Evolutionary conservation across 2,329 filamentous ascomycete species (phyloP).

Genomic region (Rhynchosporium agropyri): DNA sequence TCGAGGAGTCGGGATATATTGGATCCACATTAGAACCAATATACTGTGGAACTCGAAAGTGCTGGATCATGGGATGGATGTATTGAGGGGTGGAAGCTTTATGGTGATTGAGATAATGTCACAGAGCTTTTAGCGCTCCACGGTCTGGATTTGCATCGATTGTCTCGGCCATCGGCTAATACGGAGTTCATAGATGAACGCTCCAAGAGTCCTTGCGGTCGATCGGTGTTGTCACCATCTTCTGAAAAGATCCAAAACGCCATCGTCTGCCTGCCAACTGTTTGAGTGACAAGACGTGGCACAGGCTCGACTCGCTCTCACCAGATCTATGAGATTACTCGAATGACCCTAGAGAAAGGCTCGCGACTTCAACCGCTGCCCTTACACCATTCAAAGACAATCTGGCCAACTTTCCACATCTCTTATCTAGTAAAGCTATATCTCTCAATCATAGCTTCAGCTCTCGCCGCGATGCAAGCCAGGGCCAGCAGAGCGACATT

Average conservation of each 20-base stretch:
- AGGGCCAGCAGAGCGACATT: constrained; percentile 48
- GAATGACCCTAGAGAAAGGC: constrained; percentile 51
- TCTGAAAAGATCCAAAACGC: constrained; percentile 55
- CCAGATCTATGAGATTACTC: constrained; percentile 57
- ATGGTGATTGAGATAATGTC: constrained; percentile 62
- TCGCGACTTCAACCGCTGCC: constrained; percentile 49
- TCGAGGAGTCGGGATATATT: constrained; percentile 52
- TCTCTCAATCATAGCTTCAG: constrained; percentile 55
- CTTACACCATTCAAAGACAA: constrained; percentile 44
- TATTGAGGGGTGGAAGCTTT: constrained; percentile 49
- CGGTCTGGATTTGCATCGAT: background rate
- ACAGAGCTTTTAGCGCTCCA: constrained; percentile 50
- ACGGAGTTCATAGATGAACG: constrained; percentile 46
- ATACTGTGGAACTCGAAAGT: constrained; percentile 43
- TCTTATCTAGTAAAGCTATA: constrained; percentile 58
- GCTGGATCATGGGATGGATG: constrained; percentile 39
- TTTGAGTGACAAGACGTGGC: constrained; percentile 61
- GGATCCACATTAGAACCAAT: constrained; percentile 53
- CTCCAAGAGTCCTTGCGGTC: constrained; percentile 69
- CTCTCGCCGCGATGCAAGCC: constrained; percentile 40
- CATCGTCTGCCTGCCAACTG: constrained; percentile 64
- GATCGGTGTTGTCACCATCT: constrained; percentile 55
- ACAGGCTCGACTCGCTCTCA: constrained; percentile 55
- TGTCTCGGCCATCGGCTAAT: background rate
- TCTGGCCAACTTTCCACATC: constrained; percentile 62